phyloP scores from a whole-genome alignment of 129 eudicot species.

The Tagetes patula region DNA sequence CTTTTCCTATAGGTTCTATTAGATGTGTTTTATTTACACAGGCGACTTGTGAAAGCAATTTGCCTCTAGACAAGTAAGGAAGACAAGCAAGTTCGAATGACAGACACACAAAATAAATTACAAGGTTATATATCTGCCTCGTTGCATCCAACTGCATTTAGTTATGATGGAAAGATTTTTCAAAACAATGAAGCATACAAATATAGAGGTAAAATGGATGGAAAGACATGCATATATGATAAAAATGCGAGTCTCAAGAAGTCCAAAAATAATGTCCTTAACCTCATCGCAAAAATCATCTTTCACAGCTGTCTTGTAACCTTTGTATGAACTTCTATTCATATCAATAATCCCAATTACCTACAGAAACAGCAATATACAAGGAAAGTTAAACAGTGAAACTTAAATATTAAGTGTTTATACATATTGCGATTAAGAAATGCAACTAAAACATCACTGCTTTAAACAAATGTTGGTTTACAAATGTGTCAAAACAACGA shows the following conservation, averaged over 20 bases:
- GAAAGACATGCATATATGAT: too few species aligned
- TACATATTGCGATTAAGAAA: too few species aligned
- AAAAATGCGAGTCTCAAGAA: not conserved
- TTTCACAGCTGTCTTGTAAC: constrained; percentile 77
- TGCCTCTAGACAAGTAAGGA: constrained; percentile 60
- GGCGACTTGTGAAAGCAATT: constrained; percentile 44
- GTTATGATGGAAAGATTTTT: constrained; percentile 20
- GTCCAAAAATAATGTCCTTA: constrained; percentile 17
- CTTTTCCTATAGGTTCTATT: not conserved
- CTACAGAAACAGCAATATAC: too few species aligned
- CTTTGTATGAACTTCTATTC: constrained; percentile 12
- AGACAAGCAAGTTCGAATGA: constrained; percentile 74
- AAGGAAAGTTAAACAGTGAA: too few species aligned
- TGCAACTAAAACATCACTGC: too few species aligned
- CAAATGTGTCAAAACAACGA: too few species aligned
- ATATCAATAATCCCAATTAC: too few species aligned
- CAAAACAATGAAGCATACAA: not conserved
- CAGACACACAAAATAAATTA: not conserved
- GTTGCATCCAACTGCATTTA: constrained; percentile 76
- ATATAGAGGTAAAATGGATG: not conserved
- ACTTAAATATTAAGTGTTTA: too few species aligned
- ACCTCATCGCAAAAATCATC: constrained; percentile 96
- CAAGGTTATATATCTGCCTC: constrained; percentile 71
- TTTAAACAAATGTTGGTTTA: too few species aligned
- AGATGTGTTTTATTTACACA: not conserved